Evolutionary conservation across 2,329 filamentous ascomycete genomes (phyloP).

Genomic region (Ceratocystis variospora): DNA sequence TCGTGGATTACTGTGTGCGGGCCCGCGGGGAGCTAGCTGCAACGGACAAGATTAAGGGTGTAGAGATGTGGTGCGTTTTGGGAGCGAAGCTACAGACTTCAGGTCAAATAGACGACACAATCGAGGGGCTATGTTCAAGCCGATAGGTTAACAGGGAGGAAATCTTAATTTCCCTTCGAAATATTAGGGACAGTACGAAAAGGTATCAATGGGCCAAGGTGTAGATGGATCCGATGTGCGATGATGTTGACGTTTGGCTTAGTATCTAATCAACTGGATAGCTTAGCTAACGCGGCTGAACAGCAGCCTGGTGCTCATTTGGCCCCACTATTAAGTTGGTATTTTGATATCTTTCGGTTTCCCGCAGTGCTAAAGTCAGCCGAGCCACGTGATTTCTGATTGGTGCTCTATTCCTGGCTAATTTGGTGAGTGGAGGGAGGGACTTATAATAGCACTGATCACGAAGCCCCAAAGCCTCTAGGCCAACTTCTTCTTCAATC

Average conservation of each 20-base stretch:
- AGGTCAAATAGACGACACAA: neutral
- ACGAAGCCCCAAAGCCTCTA: neutral
- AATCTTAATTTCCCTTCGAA: neutral
- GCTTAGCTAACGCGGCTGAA: conserved; percentile 27
- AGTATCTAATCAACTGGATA: conserved; percentile 5
- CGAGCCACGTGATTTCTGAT: conserved; percentile 14
- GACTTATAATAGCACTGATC: conserved; percentile 2
- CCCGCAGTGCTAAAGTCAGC: conserved; percentile 11
- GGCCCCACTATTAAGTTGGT: neutral
- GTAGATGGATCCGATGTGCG: too few species aligned
- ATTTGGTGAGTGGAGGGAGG: conserved; percentile 1
- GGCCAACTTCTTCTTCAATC: neutral
- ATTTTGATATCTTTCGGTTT: neutral
- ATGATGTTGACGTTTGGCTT: neutral
- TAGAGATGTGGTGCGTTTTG: neutral
- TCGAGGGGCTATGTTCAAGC: neutral
- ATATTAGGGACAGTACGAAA: too few species aligned
- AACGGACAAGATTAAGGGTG: neutral
- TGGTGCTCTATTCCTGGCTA: neutral
- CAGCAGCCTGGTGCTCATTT: conserved; percentile 28
- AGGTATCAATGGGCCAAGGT: too few species aligned
- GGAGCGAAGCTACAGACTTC: neutral
- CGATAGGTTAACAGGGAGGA: neutral
- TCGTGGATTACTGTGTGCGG: neutral
- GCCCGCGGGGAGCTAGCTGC: neutral